phyloP scores from a whole-genome alignment of 2,329 filamentous ascomycete species.

The Stagonosporopsis vannaccii region DNA sequence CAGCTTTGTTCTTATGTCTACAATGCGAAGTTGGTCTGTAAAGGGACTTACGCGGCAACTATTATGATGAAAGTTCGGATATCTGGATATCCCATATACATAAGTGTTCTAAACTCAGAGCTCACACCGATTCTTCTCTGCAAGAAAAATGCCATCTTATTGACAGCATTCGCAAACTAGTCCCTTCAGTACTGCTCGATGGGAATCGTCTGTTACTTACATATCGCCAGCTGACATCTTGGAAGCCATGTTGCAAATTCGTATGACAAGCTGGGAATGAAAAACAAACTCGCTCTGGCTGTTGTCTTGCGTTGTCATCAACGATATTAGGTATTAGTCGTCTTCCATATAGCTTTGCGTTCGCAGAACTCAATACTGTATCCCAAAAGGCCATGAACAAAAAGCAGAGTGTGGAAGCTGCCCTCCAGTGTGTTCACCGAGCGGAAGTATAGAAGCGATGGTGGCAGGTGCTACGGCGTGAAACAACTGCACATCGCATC shows the following conservation, averaged over 20 bases:
- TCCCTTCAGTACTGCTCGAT: constrained; percentile 17
- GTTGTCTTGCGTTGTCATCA: constrained; percentile 49
- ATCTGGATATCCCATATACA: constrained; percentile 46
- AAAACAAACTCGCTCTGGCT: constrained; percentile 34
- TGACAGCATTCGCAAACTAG: constrained; percentile 43
- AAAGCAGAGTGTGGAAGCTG: neutral
- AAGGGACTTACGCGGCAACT: constrained; percentile 43
- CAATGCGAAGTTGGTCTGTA: neutral
- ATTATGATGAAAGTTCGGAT: constrained; percentile 50
- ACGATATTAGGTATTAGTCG: constrained; percentile 39
- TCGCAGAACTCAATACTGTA: constrained; percentile 33
- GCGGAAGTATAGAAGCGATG: constrained; percentile 16
- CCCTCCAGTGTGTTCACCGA: neutral
- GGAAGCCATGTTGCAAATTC: constrained; percentile 36
- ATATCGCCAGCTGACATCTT: constrained; percentile 40
- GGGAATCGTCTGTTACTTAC: constrained; percentile 35
- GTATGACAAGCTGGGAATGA: constrained; percentile 27
- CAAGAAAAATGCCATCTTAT: constrained; percentile 44
- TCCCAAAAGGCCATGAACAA: constrained; percentile 39
- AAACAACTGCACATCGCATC: neutral
- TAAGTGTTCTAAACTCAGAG: constrained; percentile 34
- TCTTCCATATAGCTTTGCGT: constrained; percentile 29
- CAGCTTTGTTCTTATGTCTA: neutral
- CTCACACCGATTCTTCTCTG: constrained; percentile 40
- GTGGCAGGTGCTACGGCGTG: neutral